Base-by-base conservation (phyloP, 2,329 filamentous ascomycete genomes). In the Penicillium sp. region DNA sequence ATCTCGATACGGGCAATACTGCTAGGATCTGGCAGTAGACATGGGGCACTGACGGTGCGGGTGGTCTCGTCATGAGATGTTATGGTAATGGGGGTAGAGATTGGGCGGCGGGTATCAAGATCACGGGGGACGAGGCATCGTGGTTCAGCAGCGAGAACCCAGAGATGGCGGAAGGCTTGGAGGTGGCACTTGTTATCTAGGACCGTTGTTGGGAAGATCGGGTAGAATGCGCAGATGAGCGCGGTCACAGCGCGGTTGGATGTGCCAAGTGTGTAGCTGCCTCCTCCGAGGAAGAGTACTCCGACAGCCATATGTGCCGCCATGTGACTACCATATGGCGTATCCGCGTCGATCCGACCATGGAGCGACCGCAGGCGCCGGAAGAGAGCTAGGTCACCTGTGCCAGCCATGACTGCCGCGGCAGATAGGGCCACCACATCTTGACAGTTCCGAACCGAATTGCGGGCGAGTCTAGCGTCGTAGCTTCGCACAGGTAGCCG, bases 91-190 rank as follows among this genome's bases (percentile, higher is more conserved):
- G 90, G 86, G 2, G 92, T 83, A 8, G 86, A 84, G 48, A 96
- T 84, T 0, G 92, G 89, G 43, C 91, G 86, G 40, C 88, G 86
- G 0, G 91, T 96, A 58, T 94, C 87, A 3, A 94, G 84, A 65
- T 99, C 94, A 60, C 93, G 90, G 19, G 91, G 85, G 0, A 99
- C 85, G 0, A 99, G 83, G 70, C 93, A 97, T 50, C 95, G 85
- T 10, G 91, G 86, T 68, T 99, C 94, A 0, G 90, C 88, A 1
- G 94, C 94, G 4, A 99, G 82, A 11, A 96, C 93, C 94, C 94
- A 99, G 69, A 99, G 90, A 75, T 99, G 93, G 5, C 95, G 87
- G 78, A 99, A 94, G 4, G 95, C 94, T 77, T 99, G 94, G 6
- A 99, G 82, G 68, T 99, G 94, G 11, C 91, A 92, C 63, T 90